Percentiles rank a stretch among this genome's conserved stretches.
These are phyloP conservation scores for Aspergillus carbonarius DNA, from an alignment of 2,329 filamentous ascomycete species.

Conservation along the genomic window DNA sequence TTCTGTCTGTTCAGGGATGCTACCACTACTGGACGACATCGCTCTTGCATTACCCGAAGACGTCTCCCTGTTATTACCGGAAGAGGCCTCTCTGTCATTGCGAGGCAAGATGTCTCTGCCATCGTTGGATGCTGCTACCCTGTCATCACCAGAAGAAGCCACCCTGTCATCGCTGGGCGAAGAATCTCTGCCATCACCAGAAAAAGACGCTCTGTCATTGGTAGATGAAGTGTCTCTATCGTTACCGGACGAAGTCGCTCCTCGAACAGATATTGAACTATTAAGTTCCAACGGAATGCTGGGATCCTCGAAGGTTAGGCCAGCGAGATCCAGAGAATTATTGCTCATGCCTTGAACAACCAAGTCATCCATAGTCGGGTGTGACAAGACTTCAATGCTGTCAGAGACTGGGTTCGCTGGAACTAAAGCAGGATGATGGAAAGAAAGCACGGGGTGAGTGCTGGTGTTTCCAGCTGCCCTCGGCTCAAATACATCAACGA, in stretches of 20 bases:
- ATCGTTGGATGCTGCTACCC: background rate
- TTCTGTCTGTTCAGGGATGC: background rate
- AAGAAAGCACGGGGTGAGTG: constrained; percentile 8
- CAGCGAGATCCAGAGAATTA: constrained; percentile 7
- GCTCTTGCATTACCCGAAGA: background rate
- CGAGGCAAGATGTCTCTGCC: background rate
- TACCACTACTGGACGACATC: background rate
- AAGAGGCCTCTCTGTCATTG: background rate
- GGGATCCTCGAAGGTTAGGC: constrained; percentile 5
- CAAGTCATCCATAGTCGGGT: background rate
- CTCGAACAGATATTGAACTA: background rate
- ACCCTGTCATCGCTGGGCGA: background rate
- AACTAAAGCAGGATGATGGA: constrained; percentile 21
- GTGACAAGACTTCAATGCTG: background rate
- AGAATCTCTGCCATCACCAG: background rate
- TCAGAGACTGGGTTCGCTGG: constrained; percentile 7
- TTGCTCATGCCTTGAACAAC: background rate
- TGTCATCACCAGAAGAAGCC: background rate
- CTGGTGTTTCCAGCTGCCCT: background rate
- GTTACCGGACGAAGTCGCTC: background rate
- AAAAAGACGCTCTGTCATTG: background rate
- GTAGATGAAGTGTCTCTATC: background rate
- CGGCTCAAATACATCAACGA: constrained; percentile 16
- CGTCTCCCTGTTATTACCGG: background rate
- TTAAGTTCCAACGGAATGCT: background rate